phyloP scores from a whole-genome alignment of 176 grass and related monocot species.

The Dendrocalamus sinicus region DNA sequence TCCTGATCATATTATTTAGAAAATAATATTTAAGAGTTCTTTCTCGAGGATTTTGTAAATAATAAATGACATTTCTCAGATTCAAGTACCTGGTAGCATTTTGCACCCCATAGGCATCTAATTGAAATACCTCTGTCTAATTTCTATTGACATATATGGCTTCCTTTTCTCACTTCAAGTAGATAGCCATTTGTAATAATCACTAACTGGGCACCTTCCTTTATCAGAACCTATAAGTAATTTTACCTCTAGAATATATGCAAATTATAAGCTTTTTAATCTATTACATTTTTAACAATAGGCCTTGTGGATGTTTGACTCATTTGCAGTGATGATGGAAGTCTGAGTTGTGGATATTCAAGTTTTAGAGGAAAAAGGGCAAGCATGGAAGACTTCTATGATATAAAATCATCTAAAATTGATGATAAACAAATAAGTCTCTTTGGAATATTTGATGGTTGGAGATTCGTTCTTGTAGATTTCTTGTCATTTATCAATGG shows the following conservation, averaged over 20 bases:
- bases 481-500: not conserved
- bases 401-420: conserved; percentile 86
- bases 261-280: not conserved
- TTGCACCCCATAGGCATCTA: not conserved
- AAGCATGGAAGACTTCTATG: conserved; percentile 98
- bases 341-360: conserved; percentile 90
- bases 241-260: conserved; percentile 15
- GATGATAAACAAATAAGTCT: conserved; percentile 81
- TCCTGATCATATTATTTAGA: not conserved
- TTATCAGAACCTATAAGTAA: not conserved
- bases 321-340: conserved; percentile 82
- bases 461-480: conserved; percentile 41
- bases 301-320: conserved; percentile 44
- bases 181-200: conserved; percentile 3
- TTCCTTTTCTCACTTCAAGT: not conserved
- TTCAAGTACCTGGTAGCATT: not conserved
- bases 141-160: not conserved
- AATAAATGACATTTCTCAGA: not conserved
- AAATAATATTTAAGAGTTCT: not conserved
- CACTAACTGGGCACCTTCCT: not conserved
- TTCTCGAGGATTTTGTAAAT: not conserved
- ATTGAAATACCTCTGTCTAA: not conserved
- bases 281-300: conserved; percentile 32
- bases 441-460: conserved; percentile 99
- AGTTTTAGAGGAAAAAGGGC: conserved; percentile 98